Evolutionary conservation across 2,329 filamentous ascomycete genomes (phyloP), one percentile per base, ranked within the genome.

Genomic region (Phyllosticta paracitricarpa): DNA sequence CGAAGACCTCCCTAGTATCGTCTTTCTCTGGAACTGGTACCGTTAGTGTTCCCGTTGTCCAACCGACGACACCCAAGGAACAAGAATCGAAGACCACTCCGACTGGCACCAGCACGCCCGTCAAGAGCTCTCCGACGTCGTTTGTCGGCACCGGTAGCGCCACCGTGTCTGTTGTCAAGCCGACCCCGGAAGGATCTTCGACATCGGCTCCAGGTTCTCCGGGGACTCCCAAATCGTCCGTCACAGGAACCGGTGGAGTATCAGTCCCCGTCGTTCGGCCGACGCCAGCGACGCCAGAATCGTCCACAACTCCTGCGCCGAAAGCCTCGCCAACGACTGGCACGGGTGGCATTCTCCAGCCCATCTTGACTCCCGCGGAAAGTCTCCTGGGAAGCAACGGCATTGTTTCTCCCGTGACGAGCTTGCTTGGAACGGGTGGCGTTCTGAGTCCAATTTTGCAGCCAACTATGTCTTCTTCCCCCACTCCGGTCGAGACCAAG

Each of bases 231-330:
- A 51, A 54, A 8, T 51, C 60, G 4, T 26, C 33, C 26, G 54
- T 22, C 25, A 58, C 60, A 9, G 60, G 60, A 8, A 62, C 60
- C 51, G 60, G 56, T 25, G 57, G 61, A 14, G 53, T 60, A n/a
- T 60, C 61, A 17, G 54, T 59, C 12, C 58, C 61, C 14, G 30
- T 62, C 26, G 53, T 62, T 12, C 57, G 57, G 54, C 61, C 61
- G 12, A 62, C 61, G 5, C 54, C 26, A 9, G 51, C 57, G 4
- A 33, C 51, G 6, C 7, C 40, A 12, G 54, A 55, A 19, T 35
- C 54, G 19, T 19, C 22, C 19, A 51, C 48, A 17, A 19, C 61
- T 17, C 55, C 57, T 26, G 52, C 54, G 19, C 30, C 61, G 10
- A 52, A 12, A 14, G 54, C 61, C 30, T 25, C 60, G n/a, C 51